phyloP scores from a whole-genome alignment of 108 stramenopile species.

The Skeletonema menzelii region DNA sequence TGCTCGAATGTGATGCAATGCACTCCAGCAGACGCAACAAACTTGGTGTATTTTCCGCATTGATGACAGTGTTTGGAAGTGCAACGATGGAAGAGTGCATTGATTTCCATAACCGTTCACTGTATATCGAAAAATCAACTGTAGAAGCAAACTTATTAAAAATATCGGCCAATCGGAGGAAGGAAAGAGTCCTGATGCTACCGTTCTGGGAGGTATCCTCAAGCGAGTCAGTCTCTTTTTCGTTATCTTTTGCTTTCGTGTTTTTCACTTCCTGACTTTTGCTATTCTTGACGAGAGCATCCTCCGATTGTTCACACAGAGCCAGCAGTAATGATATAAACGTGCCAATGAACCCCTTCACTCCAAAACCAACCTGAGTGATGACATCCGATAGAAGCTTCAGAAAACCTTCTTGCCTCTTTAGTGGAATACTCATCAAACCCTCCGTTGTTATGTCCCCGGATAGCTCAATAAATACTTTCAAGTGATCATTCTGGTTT shows the following conservation, averaged over 20 bases:
- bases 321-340: conserved; percentile 62
- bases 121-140: conserved; percentile 53
- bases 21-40: conserved; percentile 59
- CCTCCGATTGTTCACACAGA: conserved; percentile 49
- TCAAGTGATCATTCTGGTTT: conserved; percentile 10
- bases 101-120: conserved; percentile 56
- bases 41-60: conserved; percentile 71
- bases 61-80: conserved; percentile 72
- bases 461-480: conserved; percentile 22
- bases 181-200: conserved; percentile 62
- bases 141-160: conserved; percentile 60
- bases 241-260: conserved; percentile 13
- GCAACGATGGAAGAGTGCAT: conserved; percentile 52
- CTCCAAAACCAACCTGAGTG: conserved; percentile 73
- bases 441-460: conserved; percentile 21
- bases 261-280: conserved; percentile 22
- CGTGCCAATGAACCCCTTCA: conserved; percentile 46
- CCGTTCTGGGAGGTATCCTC: conserved; percentile 42
- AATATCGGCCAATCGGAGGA: conserved; percentile 64
- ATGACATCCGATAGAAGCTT: conserved; percentile 77
- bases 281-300: conserved; percentile 25
- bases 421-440: conserved; percentile 38
- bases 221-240: conserved; percentile 8
- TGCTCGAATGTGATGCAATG: conserved; percentile 49
- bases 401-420: conserved; percentile 77